Evolutionary conservation across 2,329 filamentous ascomycete genomes (phyloP).

Genomic region (Penicillium digitatum): DNA sequence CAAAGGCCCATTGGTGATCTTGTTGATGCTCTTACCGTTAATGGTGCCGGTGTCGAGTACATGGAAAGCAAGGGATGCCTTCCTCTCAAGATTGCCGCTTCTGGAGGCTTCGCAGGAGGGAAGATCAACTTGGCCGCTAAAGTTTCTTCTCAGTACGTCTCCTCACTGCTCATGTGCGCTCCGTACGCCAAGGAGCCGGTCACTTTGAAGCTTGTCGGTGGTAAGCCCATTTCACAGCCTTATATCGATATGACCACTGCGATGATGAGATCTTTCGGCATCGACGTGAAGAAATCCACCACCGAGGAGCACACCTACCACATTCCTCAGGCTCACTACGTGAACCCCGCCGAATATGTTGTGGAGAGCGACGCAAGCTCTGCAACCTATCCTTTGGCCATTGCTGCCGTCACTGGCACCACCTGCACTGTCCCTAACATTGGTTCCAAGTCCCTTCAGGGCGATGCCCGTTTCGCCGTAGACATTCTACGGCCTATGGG

Average conservation of each 20-base stretch:
- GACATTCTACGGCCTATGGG: conserved; percentile 92
- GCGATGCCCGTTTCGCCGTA: conserved; percentile 88
- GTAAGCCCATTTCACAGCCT: conserved; percentile 91
- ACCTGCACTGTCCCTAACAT: conserved; percentile 97
- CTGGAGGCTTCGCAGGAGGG: conserved; percentile 77
- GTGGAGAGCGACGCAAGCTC: conserved; percentile 98
- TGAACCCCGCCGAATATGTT: conserved; percentile 78
- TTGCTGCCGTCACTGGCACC: conserved; percentile 92
- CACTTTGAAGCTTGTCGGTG: conserved; percentile 84
- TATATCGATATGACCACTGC: conserved; percentile 99
- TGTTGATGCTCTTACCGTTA: conserved; percentile 80
- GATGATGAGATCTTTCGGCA: conserved; percentile 93
- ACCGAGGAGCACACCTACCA: conserved; percentile 88
- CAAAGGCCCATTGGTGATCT: conserved; percentile 87
- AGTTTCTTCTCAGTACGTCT: conserved; percentile 98
- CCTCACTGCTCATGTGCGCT: conserved; percentile 91
- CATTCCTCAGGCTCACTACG: conserved; percentile 79
- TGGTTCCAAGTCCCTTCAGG: conserved; percentile 84
- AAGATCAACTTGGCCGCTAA: conserved; percentile 89
- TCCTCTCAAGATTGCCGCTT: conserved; percentile 76
- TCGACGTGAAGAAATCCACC: conserved; percentile 70
- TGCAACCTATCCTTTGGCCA: conserved; percentile 88
- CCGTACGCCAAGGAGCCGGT: conserved; percentile 95
- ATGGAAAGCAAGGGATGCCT: conserved; percentile 78
- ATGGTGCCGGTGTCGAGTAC: conserved; percentile 84